These are phyloP conservation scores for Dalbergia cochinchinensis DNA, from an alignment of 306 rosid species.

Conservation along the genomic window DNA sequence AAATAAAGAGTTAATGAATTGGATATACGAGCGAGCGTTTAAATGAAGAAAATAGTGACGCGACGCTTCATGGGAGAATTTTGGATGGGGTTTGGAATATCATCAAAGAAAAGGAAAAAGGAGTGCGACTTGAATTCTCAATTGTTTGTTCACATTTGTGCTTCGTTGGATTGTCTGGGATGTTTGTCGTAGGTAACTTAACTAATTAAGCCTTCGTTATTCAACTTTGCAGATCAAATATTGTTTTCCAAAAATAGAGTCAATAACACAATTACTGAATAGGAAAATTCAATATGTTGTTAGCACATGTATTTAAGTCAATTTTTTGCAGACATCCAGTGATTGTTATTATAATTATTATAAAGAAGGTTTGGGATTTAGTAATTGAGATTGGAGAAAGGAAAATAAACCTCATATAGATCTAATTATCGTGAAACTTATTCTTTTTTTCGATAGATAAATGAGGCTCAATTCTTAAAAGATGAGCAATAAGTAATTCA, in stretches of 20 bases:
- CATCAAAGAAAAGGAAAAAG: slow-evolving; percentile 2
- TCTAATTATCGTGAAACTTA: background rate
- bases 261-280: too few species aligned
- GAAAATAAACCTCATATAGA: too few species aligned
- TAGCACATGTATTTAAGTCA: too few species aligned
- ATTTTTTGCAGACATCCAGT: too few species aligned
- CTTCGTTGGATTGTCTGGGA: slow-evolving; percentile 3
- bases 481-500: too few species aligned
- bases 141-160: background rate
- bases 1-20: background rate
- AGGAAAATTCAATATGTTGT: too few species aligned
- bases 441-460: too few species aligned
- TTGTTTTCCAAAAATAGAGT: background rate
- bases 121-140: background rate
- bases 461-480: too few species aligned
- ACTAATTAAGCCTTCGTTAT: background rate
- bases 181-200: background rate
- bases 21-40: slow-evolving; percentile 28
- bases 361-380: background rate
- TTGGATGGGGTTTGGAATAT: slow-evolving; percentile 40
- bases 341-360: too few species aligned
- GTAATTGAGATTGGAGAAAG: background rate
- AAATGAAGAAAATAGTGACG: slow-evolving; percentile 27
- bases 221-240: background rate
- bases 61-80: slow-evolving; percentile 51